These are phyloP conservation scores for Tricholoma sp. DNA, from an alignment of 768 basidiomycete species.

Conservation along the genomic window DNA sequence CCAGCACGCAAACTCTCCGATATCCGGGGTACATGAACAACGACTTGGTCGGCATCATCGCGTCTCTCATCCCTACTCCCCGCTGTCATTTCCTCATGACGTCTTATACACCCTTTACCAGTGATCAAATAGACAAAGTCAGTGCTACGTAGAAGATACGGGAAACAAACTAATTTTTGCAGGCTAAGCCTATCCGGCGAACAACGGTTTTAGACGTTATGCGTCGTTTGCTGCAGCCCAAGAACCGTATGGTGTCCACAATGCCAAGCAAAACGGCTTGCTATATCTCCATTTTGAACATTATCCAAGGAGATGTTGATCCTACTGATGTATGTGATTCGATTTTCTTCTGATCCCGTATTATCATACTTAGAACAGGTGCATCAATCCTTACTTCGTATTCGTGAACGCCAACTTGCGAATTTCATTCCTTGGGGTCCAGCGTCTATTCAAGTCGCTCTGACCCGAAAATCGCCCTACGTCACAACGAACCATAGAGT, in stretches of 20 bases:
- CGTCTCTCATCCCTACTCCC: constrained; percentile 94
- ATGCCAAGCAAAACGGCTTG: constrained; percentile 88
- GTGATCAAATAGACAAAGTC: constrained; percentile 95
- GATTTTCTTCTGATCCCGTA: constrained; percentile 3
- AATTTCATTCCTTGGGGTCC: constrained; percentile 99
- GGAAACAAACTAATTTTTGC: neutral
- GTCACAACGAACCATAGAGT: constrained; percentile 87
- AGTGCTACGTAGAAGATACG: neutral
- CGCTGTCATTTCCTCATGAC: constrained; percentile 99
- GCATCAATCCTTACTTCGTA: constrained; percentile 94
- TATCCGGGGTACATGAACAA: constrained; percentile 99
- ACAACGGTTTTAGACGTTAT: constrained; percentile 98
- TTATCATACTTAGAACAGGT: constrained; percentile 46
- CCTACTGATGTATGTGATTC: constrained; percentile 80
- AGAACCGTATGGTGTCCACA: constrained; percentile 97
- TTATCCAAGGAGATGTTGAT: constrained; percentile 98
- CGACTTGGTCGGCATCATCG: constrained; percentile 94
- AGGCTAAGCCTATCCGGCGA: constrained; percentile 94
- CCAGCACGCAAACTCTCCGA: constrained; percentile 92
- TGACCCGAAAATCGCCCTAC: constrained; percentile 89
- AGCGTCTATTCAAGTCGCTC: constrained; percentile 94
- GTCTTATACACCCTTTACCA: constrained; percentile 97
- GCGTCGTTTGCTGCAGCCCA: constrained; percentile 94
- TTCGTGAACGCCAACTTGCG: constrained; percentile 93
- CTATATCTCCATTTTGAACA: constrained; percentile 97